These are phyloP conservation scores for Triticum timopheevii DNA, from an alignment of 176 grass and related monocot species.

Conservation along the genomic window DNA sequence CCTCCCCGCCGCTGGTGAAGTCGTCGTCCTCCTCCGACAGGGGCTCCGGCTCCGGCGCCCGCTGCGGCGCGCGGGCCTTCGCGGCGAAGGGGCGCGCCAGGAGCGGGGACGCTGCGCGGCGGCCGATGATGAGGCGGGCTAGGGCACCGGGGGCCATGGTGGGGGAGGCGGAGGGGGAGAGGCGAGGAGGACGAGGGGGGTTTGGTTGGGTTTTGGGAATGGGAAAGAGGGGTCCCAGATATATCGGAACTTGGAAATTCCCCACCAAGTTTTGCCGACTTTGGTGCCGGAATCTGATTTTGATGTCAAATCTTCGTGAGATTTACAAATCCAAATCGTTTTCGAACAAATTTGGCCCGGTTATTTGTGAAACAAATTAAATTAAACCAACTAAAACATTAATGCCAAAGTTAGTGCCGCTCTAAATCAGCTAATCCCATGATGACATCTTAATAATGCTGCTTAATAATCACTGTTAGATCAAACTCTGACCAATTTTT, in stretches of 20 bases:
- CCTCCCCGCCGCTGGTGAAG: slow-evolving; percentile 44
- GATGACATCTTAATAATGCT: too few species aligned
- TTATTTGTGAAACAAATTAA: too few species aligned
- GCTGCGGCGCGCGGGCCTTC: slow-evolving; percentile 40
- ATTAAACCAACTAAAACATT: too few species aligned
- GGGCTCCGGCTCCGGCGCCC: slow-evolving; percentile 29
- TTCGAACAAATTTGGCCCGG: too few species aligned
- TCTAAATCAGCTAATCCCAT: too few species aligned
- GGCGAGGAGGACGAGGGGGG: not conserved
- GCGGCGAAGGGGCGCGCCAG: slow-evolving; percentile 48
- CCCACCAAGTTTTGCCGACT: not conserved
- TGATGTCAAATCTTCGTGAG: not conserved
- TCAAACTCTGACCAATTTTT: too few species aligned
- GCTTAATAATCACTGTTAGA: too few species aligned
- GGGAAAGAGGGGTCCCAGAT: not conserved
- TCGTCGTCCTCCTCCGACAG: slow-evolving; percentile 33
- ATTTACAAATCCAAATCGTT: too few species aligned
- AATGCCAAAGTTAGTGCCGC: too few species aligned
- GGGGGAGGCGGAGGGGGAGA: not conserved
- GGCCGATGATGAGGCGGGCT: slow-evolving; percentile 38
- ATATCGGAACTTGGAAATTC: not conserved
- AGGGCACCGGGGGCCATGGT: slow-evolving; percentile 59
- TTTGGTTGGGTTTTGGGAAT: slow-evolving; percentile 46
- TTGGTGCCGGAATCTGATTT: not conserved
- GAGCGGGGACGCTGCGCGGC: slow-evolving; percentile 32